Conservation (phyloP, 768 basidiomycete species). For the Lactarius hengduanensis region DNA sequence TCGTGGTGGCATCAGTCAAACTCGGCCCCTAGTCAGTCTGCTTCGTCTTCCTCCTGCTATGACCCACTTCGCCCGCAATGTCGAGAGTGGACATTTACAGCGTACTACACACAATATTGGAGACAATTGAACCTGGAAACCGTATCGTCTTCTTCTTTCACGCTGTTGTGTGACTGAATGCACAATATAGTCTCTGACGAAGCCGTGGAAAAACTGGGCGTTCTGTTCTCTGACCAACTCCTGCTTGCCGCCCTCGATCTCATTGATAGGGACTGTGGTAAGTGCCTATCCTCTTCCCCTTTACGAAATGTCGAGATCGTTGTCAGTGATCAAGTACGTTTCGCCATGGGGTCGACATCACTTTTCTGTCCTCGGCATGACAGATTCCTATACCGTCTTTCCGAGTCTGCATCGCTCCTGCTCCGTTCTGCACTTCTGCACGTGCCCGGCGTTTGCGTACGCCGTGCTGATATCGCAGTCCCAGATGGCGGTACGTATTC, state of each 20-base stretch:
- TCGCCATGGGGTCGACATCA: constrained; percentile 56
- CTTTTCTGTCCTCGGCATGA: constrained; percentile 69
- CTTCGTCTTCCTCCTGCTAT: constrained; percentile 1
- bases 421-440: constrained; percentile 54
- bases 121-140: constrained; percentile 33
- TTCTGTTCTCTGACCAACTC: constrained; percentile 60
- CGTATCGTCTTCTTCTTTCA: constrained; percentile 32
- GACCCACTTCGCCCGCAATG: constrained; percentile 4
- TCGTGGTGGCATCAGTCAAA: too few relatives aligned
- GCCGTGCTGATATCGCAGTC: constrained; percentile 58
- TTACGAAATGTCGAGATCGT: background rate
- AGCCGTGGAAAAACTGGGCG: constrained; percentile 51
- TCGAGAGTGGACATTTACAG: constrained; percentile 4
- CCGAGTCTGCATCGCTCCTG: constrained; percentile 43
- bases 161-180: background rate
- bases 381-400: constrained; percentile 58
- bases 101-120: constrained; percentile 30
- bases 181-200: constrained; percentile 47
- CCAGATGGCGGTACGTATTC: constrained; percentile 57
- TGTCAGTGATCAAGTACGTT: constrained; percentile 58
- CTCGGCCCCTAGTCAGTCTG: background rate
- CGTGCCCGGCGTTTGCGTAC: constrained; percentile 71
- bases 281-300: constrained; percentile 23
- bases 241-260: constrained; percentile 73
- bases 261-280: constrained; percentile 70